Percentiles rank a stretch among this genome's conserved stretches.
phyloP scores from a whole-genome alignment of 371 early-diverging fungal species.

The Mucor racemosus region DNA sequence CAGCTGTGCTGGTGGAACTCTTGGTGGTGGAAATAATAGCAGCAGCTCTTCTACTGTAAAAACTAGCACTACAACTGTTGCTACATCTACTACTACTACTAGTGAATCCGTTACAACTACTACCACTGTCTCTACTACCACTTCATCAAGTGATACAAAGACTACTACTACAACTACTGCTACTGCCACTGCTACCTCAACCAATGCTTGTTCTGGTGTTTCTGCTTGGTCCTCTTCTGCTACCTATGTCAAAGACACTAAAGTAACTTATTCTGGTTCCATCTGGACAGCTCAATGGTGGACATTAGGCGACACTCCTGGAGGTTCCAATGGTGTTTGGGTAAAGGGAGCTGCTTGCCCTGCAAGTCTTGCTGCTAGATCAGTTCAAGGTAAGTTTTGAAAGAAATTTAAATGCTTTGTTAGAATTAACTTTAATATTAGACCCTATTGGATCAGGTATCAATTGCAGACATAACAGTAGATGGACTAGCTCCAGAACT shows the following conservation, averaged over 20 bases:
- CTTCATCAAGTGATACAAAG: conserved; percentile 13
- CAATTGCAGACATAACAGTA: conserved; percentile 3
- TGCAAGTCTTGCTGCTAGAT: background rate
- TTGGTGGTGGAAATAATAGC: background rate
- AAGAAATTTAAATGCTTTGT: background rate
- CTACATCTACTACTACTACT: background rate
- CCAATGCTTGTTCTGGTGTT: conserved; percentile 25
- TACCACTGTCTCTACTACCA: background rate
- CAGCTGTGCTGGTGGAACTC: conserved; percentile 13
- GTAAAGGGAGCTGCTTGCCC: conserved; percentile 26
- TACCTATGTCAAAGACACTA: conserved; percentile 27
- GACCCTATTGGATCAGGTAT: background rate
- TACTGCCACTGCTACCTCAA: conserved; percentile 22
- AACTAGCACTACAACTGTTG: conserved; percentile 1
- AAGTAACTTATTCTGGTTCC: conserved; percentile 42
- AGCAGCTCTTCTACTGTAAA: background rate
- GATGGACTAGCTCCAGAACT: conserved; percentile 12
- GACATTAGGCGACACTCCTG: conserved; percentile 51
- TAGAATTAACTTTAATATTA: background rate
- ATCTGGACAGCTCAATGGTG: conserved; percentile 57
- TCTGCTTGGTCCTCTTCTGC: conserved; percentile 31
- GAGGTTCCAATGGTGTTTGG: conserved; percentile 43
- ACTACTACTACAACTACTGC: conserved; percentile 26
- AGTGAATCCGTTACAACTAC: background rate
- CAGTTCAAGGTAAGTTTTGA: background rate